These are phyloP conservation scores for Mallotus nudiflorus DNA, from an alignment of 345 rosid species.

Conservation along the genomic window DNA sequence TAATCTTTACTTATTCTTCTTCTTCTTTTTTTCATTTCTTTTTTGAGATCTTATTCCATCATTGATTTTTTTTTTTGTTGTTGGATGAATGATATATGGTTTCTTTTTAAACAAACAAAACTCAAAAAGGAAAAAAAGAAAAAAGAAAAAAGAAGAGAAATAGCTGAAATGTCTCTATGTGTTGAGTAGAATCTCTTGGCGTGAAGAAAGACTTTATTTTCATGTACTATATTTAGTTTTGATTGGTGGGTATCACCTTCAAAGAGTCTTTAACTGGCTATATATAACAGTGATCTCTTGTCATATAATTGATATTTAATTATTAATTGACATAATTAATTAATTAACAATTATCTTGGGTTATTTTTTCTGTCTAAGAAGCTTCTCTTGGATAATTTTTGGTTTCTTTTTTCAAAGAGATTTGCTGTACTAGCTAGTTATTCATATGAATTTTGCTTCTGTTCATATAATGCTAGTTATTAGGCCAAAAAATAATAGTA, in stretches of 20 bases:
- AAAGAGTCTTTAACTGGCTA: background rate
- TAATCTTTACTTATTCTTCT: background rate
- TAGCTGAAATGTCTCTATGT: background rate
- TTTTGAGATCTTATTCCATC: background rate
- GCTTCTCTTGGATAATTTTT: no score
- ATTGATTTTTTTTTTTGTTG: background rate
- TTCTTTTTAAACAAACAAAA: background rate
- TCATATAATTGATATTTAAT: no score
- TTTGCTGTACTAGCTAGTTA: no score
- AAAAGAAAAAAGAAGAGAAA: slow-evolving; percentile 17
- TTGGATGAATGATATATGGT: background rate
- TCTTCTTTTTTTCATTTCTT: background rate
- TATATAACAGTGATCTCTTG: no score
- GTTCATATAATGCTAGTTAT: no score
- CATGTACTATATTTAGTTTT: background rate
- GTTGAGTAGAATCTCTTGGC: background rate
- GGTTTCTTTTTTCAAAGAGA: no score
- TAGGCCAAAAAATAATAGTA: no score
- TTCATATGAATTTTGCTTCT: no score
- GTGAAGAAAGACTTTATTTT: background rate
- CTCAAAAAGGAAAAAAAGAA: slow-evolving; percentile 7
- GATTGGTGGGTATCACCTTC: background rate
- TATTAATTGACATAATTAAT: no score
- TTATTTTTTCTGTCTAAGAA: no score
- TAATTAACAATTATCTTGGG: no score